A percentile compares a stretch with the other conserved stretches of the same genome.
Evolutionary conservation across 2,329 filamentous ascomycete species (phyloP).

Genomic region (Beauveria sp.): DNA sequence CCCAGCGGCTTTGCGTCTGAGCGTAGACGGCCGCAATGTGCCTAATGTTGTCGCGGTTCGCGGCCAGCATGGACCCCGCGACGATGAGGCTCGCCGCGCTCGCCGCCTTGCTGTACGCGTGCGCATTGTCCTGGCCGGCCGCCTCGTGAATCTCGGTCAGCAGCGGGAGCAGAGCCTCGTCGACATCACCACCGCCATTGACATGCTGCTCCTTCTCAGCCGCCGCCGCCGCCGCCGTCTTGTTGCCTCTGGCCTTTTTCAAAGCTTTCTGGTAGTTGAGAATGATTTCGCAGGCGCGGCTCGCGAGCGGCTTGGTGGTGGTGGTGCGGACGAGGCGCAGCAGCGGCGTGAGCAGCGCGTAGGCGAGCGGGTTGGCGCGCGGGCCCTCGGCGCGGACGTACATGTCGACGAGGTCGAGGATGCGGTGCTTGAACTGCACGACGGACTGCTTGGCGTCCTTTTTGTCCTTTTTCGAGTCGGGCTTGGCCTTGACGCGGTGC

Average conservation of each 20-base stretch:
- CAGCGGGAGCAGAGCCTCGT: constrained; percentile 45
- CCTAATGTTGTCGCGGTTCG: constrained; percentile 44
- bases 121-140: constrained; percentile 55
- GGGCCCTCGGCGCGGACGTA: constrained; percentile 74
- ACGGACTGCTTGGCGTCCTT: constrained; percentile 84
- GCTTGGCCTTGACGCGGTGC: constrained; percentile 55
- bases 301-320: constrained; percentile 64
- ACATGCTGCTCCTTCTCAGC: constrained; percentile 9
- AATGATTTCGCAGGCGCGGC: constrained; percentile 66
- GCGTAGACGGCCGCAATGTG: constrained; percentile 57
- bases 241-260: constrained; percentile 45
- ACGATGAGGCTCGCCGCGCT: constrained; percentile 65
- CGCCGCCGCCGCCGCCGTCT: constrained; percentile 27
- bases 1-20: constrained; percentile 49
- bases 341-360: constrained; percentile 67
- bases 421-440: constrained; percentile 88
- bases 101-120: constrained; percentile 65
- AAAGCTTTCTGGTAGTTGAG: constrained; percentile 62
- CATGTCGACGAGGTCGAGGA: constrained; percentile 79
- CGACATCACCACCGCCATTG: constrained; percentile 22
- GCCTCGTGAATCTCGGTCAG: constrained; percentile 63
- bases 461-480: constrained; percentile 72
- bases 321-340: constrained; percentile 72
- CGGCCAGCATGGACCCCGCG: constrained; percentile 51
- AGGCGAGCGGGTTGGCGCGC: constrained; percentile 48